Percentiles rank a stretch among this genome's conserved stretches.
phyloP scores from a whole-genome alignment of 257 asterid species.

The Penstemon davidsonii region DNA sequence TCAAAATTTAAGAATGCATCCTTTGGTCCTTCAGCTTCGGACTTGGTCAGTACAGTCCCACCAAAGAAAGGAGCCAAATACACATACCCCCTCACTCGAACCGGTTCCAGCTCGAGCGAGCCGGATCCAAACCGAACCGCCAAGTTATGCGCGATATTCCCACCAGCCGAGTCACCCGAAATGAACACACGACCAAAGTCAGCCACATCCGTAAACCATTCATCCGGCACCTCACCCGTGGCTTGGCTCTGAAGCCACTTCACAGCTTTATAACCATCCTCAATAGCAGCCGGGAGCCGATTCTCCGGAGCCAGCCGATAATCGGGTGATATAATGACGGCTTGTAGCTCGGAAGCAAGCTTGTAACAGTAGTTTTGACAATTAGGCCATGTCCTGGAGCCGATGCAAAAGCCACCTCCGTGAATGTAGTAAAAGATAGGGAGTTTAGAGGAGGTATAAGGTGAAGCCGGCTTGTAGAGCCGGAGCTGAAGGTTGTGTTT shows the following conservation, averaged over 20 bases:
- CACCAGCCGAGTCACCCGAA: slow-evolving; percentile 82
- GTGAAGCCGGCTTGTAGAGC: slow-evolving; percentile 62
- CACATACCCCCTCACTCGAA: slow-evolving; percentile 66
- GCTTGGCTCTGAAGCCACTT: slow-evolving; percentile 70
- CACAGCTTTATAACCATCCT: slow-evolving; percentile 59
- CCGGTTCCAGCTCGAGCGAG: slow-evolving; percentile 49
- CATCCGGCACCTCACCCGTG: slow-evolving; percentile 41
- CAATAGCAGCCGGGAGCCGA: slow-evolving; percentile 75
- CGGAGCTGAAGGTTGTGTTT: slow-evolving; percentile 57
- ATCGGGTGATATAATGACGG: slow-evolving; percentile 64
- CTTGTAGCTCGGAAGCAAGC: slow-evolving; percentile 65
- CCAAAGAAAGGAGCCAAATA: slow-evolving; percentile 74
- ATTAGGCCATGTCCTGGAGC: slow-evolving; percentile 73
- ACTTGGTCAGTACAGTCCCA: slow-evolving; percentile 55
- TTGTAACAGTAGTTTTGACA: slow-evolving; percentile 76
- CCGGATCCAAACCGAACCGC: slow-evolving; percentile 55
- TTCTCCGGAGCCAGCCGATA: slow-evolving; percentile 71
- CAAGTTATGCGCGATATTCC: slow-evolving; percentile 67
- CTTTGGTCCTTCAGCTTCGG: slow-evolving; percentile 71
- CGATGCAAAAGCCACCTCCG: slow-evolving; percentile 81
- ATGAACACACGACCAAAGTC: slow-evolving; percentile 56
- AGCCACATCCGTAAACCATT: slow-evolving; percentile 56
- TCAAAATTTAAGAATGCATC: slow-evolving; percentile 66
- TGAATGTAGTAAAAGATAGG: slow-evolving; percentile 72
- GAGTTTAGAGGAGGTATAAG: slow-evolving; percentile 41